Evolutionary conservation across 768 basidiomycete species (phyloP).

Genomic region (Filobasidium wieringae): DNA sequence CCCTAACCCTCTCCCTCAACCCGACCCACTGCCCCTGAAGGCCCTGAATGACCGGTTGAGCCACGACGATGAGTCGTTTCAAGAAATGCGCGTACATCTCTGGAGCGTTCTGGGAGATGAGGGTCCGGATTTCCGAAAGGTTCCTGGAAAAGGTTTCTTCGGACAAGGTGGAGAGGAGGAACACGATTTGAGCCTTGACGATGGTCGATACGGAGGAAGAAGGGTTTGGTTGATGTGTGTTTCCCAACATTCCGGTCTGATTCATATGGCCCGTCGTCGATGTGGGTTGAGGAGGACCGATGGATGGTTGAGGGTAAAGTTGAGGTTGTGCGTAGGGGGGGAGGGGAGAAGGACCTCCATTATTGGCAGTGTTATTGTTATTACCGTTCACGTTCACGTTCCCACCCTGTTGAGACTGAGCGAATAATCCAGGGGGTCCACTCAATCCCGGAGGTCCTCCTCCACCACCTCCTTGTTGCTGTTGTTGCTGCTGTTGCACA

Average conservation of each 20-base stretch:
- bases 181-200: conserved; percentile 73
- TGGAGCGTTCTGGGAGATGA: conserved; percentile 90
- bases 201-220: neutral
- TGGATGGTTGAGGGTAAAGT: neutral
- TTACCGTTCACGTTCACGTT: neutral
- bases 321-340: neutral
- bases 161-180: conserved; percentile 85
- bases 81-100: conserved; percentile 98
- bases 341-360: neutral
- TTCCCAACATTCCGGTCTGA: no score
- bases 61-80: conserved; percentile 82
- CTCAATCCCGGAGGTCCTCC: neutral
- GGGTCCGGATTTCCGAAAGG: conserved; percentile 82
- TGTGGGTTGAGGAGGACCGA: neutral
- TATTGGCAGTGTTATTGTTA: neutral
- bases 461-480: neutral
- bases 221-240: no score
- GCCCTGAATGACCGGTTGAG: conserved; percentile 38
- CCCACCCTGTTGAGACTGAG: neutral
- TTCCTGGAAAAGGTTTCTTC: conserved; percentile 96
- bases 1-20: neutral
- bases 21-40: conserved; percentile 22
- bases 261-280: no score
- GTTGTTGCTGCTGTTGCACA: no score
- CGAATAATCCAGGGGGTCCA: neutral